phyloP scores from a whole-genome alignment of 2,329 filamentous ascomycete species.

The Aureobasidium zeae region DNA sequence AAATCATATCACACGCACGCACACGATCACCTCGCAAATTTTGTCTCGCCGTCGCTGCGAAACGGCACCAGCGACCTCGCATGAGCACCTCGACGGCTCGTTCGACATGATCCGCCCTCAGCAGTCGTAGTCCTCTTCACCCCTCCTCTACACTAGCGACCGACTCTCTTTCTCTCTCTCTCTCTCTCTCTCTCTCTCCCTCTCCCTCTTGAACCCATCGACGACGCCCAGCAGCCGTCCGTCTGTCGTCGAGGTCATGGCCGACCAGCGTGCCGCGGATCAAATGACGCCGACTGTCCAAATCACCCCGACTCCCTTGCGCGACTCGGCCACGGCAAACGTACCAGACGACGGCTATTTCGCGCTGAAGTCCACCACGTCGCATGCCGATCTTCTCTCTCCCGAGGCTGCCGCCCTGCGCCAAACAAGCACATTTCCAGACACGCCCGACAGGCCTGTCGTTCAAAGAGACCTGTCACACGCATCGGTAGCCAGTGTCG shows the following conservation, averaged over 20 bases:
- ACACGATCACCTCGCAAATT: slow-evolving; percentile 4
- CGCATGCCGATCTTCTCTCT: not conserved
- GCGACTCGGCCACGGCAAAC: too few species aligned
- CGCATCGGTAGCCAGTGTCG: slow-evolving; percentile 34
- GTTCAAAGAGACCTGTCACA: slow-evolving; percentile 35
- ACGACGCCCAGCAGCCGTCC: too few species aligned
- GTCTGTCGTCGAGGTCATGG: too few species aligned
- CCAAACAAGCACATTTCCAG: slow-evolving; percentile 7
- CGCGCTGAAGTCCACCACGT: slow-evolving; percentile 14
- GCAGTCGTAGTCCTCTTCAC: slow-evolving; percentile 4
- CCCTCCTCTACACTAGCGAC: too few species aligned
- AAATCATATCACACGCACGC: too few species aligned
- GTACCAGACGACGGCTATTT: slow-evolving; percentile 23
- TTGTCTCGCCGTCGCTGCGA: slow-evolving; percentile 1
- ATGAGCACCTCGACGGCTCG: slow-evolving; percentile 8
- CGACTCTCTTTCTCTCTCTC: too few species aligned
- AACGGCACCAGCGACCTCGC: not conserved
- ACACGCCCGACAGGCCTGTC: slow-evolving; percentile 24
- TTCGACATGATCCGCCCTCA: slow-evolving; percentile 15
- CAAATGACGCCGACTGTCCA: too few species aligned
- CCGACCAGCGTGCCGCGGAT: too few species aligned
- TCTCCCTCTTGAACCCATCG: too few species aligned
- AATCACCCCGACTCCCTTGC: slow-evolving; percentile 17
- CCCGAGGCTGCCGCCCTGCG: not conserved
- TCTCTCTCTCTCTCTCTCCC: too few species aligned